These are phyloP conservation scores for Eurotiales sp. DNA, from an alignment of 2,329 filamentous ascomycete species.

Conservation along the genomic window DNA sequence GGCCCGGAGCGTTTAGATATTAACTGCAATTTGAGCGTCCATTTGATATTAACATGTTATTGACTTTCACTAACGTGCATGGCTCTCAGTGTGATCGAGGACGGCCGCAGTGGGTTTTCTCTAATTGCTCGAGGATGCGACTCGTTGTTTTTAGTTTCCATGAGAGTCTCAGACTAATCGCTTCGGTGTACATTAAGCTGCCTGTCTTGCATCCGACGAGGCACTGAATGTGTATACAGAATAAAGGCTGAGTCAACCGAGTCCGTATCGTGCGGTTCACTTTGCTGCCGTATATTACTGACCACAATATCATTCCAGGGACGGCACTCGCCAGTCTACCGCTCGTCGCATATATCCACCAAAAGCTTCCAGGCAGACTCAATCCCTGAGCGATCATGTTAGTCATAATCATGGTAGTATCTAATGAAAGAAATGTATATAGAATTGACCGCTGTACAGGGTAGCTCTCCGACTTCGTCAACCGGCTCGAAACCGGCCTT, in stretches of 20 bases:
- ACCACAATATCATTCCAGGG: background rate
- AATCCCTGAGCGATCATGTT: constrained; percentile 8
- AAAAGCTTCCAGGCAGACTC: constrained; percentile 1
- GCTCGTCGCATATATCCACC: constrained; percentile 11
- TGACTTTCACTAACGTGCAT: background rate
- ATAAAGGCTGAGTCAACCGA: constrained; percentile 12
- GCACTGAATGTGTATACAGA: constrained; percentile 15
- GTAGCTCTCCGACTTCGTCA: constrained; percentile 8
- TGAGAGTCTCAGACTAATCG: background rate
- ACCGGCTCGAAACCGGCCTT: constrained; percentile 11
- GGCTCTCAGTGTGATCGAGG: constrained; percentile 12
- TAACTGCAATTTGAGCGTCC: background rate
- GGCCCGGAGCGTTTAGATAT: no score
- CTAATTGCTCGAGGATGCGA: background rate
- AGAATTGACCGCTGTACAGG: background rate
- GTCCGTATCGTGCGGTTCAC: background rate
- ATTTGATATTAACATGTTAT: no score
- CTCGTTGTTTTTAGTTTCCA: no score
- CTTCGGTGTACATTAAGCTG: constrained; percentile 4
- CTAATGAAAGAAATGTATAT: background rate
- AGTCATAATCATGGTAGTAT: background rate
- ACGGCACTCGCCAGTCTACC: constrained; percentile 5
- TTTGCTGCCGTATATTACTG: background rate
- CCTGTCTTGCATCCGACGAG: constrained; percentile 15
- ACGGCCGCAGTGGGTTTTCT: constrained; percentile 12